Evolutionary conservation across 1,284 basidiomycete genomes (phyloP), one percentile per base, ranked within the genome.

Genomic region (Pyrrhoderma lamaoense): DNA sequence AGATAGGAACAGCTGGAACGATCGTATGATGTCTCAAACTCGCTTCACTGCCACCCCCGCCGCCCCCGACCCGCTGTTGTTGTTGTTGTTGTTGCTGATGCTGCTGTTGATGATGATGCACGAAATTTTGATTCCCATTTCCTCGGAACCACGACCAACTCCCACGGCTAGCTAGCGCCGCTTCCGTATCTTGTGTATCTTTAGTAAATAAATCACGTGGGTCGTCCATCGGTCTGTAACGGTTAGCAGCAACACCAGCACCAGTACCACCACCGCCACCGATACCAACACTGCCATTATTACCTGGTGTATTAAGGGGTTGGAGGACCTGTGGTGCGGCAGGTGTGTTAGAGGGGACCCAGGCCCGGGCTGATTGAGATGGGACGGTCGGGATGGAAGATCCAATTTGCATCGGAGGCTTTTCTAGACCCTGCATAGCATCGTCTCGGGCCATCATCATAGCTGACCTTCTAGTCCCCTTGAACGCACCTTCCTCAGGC

Each of bases 111-210:
- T 31, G 27, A 31, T 31, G 27, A n/a, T n/a, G n/a, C n/a, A n/a
- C n/a, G n/a, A n/a, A n/a, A n/a, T n/a, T n/a, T n/a, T n/a, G n/a
- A 11, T 36, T 36, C 36, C 40, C n/a, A 23, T 52, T 52, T 37
- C 46, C 47, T 14, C 46, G 52, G 19, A 54, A 54, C 52, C 52
- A 54, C 2, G 42, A 43, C 52, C 52, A 54, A 44, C 46, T 49
- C 38, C 42, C 52, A 18, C 45, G 47, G 19, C 34, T 46, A 18
- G 37, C 50, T 18, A 50, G 42, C n/a, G 52, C 52, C 22, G 45
- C 37, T 19, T 45, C 48, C 2, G 46, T 34, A 8, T 49, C 48
- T 31, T 31, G 27, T 5, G 5, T 31, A 31, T 31, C 27, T 11
- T 11, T 5, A 5, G 11, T 31, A 11, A 31, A 31, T 11, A 31